These are phyloP conservation scores for Eucalyptus decipiens DNA, from an alignment of 345 rosid genomes.

Conservation along the genomic window DNA sequence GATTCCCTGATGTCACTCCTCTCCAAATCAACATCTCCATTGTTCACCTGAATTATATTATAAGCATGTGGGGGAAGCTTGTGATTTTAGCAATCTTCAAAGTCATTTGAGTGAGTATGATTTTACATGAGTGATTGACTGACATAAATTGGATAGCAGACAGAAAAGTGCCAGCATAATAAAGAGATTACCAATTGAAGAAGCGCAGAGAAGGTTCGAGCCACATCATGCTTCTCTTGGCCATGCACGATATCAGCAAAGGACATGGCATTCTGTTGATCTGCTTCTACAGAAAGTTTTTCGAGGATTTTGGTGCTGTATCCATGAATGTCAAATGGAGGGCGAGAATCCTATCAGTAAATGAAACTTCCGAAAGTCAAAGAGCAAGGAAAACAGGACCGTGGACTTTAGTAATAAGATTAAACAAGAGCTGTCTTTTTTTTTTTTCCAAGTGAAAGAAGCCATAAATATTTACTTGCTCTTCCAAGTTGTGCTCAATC, in stretches of 20 bases:
- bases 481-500: slow-evolving; percentile 83
- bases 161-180: background rate
- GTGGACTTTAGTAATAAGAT: background rate
- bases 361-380: background rate
- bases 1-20: slow-evolving; percentile 26
- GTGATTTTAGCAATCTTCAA: background rate
- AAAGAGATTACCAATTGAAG: slow-evolving; percentile 74
- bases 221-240: slow-evolving; percentile 80
- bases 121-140: background rate
- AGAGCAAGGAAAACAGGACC: background rate
- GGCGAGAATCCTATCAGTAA: slow-evolving; percentile 58
- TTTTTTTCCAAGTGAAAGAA: background rate
- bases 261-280: slow-evolving; percentile 15
- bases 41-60: slow-evolving; percentile 53
- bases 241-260: slow-evolving; percentile 61
- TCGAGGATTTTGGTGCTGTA: slow-evolving; percentile 60
- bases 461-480: slow-evolving; percentile 43
- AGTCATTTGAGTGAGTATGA: background rate
- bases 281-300: slow-evolving; percentile 42
- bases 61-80: background rate
- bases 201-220: slow-evolving; percentile 89
- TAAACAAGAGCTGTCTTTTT: background rate
- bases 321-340: slow-evolving; percentile 90
- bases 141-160: background rate
- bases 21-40: slow-evolving; percentile 70